A percentile compares a stretch with the other conserved stretches of the same genome.
Conservation (phyloP, 2,329 filamentous ascomycete genomes). For the Cladophialophora immunda region DNA sequence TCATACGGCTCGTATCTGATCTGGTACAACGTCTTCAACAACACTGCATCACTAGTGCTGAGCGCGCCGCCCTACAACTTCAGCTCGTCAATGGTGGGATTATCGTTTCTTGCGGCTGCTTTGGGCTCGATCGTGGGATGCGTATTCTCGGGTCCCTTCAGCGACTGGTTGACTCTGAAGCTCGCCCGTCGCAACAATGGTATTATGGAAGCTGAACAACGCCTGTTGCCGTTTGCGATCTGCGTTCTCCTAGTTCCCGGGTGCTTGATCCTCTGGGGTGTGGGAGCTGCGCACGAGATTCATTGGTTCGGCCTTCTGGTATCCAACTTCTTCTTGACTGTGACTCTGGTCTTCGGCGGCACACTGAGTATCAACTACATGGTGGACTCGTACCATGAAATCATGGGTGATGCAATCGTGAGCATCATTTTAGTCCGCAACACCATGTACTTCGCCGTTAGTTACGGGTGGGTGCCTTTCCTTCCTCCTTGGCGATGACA, state of each 20-base stretch:
- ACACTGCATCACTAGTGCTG: constrained; percentile 51
- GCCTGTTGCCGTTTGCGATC: constrained; percentile 42
- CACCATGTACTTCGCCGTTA: constrained; percentile 60
- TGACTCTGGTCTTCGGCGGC: constrained; percentile 57
- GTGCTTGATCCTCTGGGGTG: constrained; percentile 60
- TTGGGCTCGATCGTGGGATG: constrained; percentile 34
- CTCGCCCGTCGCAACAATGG: constrained; percentile 41
- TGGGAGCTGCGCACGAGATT: constrained; percentile 58
- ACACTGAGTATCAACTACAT: constrained; percentile 57
- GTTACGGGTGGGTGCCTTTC: constrained; percentile 35
- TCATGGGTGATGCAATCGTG: constrained; percentile 60
- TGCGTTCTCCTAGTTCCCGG: constrained; percentile 56
- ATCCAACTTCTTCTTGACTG: too few relatives aligned
- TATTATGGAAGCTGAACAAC: constrained; percentile 43
- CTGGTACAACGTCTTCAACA: constrained; percentile 56
- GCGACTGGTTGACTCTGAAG: constrained; percentile 41
- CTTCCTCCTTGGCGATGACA: too few relatives aligned
- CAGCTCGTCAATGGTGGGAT: constrained; percentile 49
- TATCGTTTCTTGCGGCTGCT: constrained; percentile 47
- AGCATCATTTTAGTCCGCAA: constrained; percentile 61
- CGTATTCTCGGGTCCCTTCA: constrained; percentile 37
- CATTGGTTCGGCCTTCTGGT: constrained; percentile 63
- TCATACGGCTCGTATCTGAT: constrained; percentile 48
- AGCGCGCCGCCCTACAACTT: constrained; percentile 49
- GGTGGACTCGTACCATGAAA: constrained; percentile 59